Evolutionary conservation across 768 basidiomycete species (phyloP), one percentile per base, ranked within the genome.

Genomic region (Cystoderma amianthinum): DNA sequence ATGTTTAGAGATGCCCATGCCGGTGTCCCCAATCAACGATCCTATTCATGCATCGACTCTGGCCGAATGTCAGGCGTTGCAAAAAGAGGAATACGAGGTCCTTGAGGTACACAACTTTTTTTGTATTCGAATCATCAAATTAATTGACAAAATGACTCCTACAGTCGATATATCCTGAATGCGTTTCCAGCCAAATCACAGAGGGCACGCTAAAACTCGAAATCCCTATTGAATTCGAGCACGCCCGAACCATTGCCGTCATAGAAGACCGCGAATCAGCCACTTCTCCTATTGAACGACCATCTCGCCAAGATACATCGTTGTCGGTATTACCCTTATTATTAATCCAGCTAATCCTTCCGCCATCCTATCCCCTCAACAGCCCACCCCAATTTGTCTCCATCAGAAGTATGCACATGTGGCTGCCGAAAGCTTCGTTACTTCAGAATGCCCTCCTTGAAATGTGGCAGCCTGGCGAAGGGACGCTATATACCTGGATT

Each of bases 141-240:
- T n/a, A n/a, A n/a, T n/a, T n/a, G n/a, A n/a, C 17, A 15, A 24
- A 22, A 25, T 17, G 28, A 23, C 34, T 42, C 13, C 36, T 12
- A 30, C 11, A 88, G 85, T 78, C 85, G n/a, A 88, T 88, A 34
- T 84, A 80, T 55, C 86, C 86, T 25, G 82, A 86, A 53, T 86
- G 67, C 53, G 48, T 83, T 28, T 72, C 76, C 4, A 71, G 62
- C 42, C 55, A 63, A 36, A 58, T 57, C 17, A 49, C 56, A 21
- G 57, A 66, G 38, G 66, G 64, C 1, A 48, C 54, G 3, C 44
- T 83, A 32, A 79, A 71, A 51, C 72, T 83, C 16, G 76, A 85
- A 48, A 64, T 88, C 37, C 79, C 84, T 6, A 60, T 90, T 28
- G 77, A 87, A 46, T 68, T 87, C 25, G 65, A 58, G 12, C 51